phyloP scores from a whole-genome alignment of 2,329 filamentous ascomycete species.

The Talaromyces islandicus region DNA sequence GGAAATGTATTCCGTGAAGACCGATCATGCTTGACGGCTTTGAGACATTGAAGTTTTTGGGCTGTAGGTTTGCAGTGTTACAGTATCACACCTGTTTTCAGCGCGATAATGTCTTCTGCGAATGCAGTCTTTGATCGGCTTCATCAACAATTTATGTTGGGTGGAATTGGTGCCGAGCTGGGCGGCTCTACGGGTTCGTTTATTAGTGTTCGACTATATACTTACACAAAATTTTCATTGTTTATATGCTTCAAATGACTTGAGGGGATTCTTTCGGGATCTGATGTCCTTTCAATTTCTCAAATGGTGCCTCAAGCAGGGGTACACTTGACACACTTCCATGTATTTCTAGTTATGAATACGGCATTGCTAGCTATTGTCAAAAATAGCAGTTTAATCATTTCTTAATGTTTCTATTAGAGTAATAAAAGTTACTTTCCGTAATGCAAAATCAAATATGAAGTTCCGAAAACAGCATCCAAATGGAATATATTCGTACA shows the following conservation, averaged over 20 bases:
- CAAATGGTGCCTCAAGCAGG: background rate
- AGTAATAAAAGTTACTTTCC: no score
- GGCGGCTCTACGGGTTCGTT: background rate
- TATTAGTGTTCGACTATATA: background rate
- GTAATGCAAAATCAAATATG: no score
- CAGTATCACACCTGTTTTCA: background rate
- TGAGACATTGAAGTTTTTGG: background rate
- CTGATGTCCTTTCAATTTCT: background rate
- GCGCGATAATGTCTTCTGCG: no score
- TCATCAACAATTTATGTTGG: background rate
- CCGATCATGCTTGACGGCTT: background rate
- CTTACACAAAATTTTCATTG: background rate
- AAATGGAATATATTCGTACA: background rate
- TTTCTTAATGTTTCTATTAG: background rate
- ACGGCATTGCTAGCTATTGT: background rate
- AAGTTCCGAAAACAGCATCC: background rate
- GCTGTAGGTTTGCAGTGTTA: background rate
- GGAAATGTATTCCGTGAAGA: slow-evolving; percentile 1
- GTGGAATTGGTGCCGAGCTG: background rate
- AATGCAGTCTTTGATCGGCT: no score
- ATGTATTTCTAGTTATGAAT: background rate
- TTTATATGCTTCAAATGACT: background rate
- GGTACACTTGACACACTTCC: background rate
- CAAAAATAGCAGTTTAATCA: background rate
- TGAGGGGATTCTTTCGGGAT: background rate